Conservation (phyloP, 2,329 filamentous ascomycete genomes). For the Paramyrothecium roridum region DNA sequence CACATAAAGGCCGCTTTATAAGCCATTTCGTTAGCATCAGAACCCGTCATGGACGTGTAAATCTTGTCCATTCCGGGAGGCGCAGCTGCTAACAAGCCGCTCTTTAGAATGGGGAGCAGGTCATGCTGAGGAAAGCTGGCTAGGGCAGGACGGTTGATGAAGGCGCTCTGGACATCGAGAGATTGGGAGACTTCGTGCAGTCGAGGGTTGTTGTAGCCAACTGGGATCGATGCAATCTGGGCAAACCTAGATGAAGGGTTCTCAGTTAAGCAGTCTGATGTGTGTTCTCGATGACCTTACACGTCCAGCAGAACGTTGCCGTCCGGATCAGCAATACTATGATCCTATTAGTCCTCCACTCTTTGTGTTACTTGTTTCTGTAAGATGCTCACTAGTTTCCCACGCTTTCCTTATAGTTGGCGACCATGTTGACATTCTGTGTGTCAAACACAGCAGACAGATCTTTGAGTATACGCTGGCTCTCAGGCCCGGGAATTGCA, state of each 20-base stretch:
- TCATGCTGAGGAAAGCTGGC: constrained; percentile 85
- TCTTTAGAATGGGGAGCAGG: constrained; percentile 74
- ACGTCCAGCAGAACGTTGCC: constrained; percentile 69
- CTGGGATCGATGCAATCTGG: constrained; percentile 85
- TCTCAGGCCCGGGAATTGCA: constrained; percentile 70
- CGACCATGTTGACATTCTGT: constrained; percentile 76
- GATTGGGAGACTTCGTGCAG: constrained; percentile 66
- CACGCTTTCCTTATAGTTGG: constrained; percentile 66
- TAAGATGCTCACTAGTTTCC: constrained; percentile 61
- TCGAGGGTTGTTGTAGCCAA: constrained; percentile 85
- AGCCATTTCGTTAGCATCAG: constrained; percentile 86
- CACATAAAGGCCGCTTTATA: constrained; percentile 96
- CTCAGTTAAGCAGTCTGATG: neutral
- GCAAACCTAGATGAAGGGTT: constrained; percentile 56
- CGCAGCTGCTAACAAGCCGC: constrained; percentile 74
- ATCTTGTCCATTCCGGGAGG: constrained; percentile 81
- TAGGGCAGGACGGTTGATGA: constrained; percentile 84
- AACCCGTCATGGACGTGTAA: constrained; percentile 82
- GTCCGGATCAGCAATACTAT: constrained; percentile 59
- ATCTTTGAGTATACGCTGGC: constrained; percentile 63
- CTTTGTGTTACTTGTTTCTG: too few species aligned
- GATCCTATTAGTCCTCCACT: neutral
- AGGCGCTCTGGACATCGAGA: constrained; percentile 70
- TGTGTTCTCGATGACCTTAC: constrained; percentile 33
- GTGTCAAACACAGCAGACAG: constrained; percentile 79